These are phyloP conservation scores for Rhododendron simsii DNA, from an alignment of 148 eudicot species.

Conservation along the genomic window DNA sequence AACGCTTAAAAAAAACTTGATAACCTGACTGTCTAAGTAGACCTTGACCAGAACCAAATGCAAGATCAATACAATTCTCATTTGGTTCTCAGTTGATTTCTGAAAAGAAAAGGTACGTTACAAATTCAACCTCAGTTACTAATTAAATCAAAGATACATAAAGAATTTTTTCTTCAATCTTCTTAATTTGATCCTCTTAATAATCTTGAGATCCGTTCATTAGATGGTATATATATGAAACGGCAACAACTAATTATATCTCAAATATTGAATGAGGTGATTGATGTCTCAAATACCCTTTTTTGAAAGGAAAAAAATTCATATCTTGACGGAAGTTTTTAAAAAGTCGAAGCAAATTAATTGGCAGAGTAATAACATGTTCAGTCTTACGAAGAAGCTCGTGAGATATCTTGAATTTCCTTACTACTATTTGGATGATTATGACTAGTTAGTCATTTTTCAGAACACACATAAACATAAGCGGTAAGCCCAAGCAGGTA, in stretches of 20 bases:
- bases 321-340: not conserved
- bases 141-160: not conserved
- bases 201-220: too few relatives aligned
- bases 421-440: not conserved
- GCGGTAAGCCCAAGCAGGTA: not conserved
- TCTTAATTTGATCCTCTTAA: not conserved
- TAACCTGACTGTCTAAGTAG: not conserved
- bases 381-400: not conserved
- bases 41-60: not conserved
- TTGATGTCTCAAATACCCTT: not conserved
- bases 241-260: not conserved
- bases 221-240: not conserved
- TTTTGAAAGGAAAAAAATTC: not conserved
- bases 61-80: too few relatives aligned
- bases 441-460: not conserved
- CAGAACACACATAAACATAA: not conserved
- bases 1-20: not conserved
- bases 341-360: not conserved
- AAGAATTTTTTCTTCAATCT: not conserved
- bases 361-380: not conserved
- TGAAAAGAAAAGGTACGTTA: too few relatives aligned
- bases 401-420: not conserved
- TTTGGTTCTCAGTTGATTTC: too few relatives aligned
- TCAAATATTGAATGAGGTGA: not conserved
- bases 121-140: not conserved